Evolutionary conservation across 2,329 filamentous ascomycete species (phyloP).

Genomic region (Aspergillus transmontanensis): DNA sequence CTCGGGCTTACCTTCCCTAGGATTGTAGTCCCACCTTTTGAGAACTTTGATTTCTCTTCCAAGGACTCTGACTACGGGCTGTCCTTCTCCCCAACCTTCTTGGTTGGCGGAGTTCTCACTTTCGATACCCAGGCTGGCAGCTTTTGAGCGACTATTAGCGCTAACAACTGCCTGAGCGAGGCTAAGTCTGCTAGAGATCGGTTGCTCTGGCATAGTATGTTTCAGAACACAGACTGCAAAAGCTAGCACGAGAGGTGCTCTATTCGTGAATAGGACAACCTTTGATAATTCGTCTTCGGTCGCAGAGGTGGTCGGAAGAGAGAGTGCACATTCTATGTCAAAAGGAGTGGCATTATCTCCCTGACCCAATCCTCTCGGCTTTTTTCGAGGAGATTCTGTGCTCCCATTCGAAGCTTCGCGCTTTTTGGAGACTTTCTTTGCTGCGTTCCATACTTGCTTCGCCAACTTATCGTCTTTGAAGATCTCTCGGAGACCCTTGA

Average conservation of each 20-base stretch:
- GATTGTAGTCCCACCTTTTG: slow-evolving; percentile 75
- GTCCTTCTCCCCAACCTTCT: slow-evolving; percentile 72
- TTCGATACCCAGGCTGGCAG: slow-evolving; percentile 72
- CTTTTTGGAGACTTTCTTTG: slow-evolving; percentile 60
- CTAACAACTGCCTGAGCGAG: slow-evolving; percentile 83
- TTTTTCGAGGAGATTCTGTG: slow-evolving; percentile 41
- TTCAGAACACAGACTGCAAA: slow-evolving; percentile 75
- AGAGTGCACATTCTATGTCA: slow-evolving; percentile 37
- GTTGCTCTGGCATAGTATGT: slow-evolving; percentile 83
- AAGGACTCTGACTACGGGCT: slow-evolving; percentile 72
- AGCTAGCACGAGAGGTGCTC: slow-evolving; percentile 79
- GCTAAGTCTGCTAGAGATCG: slow-evolving; percentile 78
- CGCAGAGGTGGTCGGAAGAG: slow-evolving; percentile 33
- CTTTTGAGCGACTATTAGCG: slow-evolving; percentile 76
- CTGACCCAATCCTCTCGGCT: slow-evolving; percentile 28
- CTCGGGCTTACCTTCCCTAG: slow-evolving; percentile 48
- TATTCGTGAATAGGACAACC: slow-evolving; percentile 69
- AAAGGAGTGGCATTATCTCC: slow-evolving; percentile 27
- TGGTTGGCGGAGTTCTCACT: slow-evolving; percentile 66
- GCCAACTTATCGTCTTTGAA: slow-evolving; percentile 57
- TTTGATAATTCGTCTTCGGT: slow-evolving; percentile 62
- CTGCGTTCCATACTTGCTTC: slow-evolving; percentile 60
- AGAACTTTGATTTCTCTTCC: slow-evolving; percentile 74
- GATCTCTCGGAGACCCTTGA: slow-evolving; percentile 46
- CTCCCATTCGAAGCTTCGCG: slow-evolving; percentile 44